phyloP scores from a whole-genome alignment of 192 early-diverging fungal genomes.

The Entomortierella parvispora region DNA sequence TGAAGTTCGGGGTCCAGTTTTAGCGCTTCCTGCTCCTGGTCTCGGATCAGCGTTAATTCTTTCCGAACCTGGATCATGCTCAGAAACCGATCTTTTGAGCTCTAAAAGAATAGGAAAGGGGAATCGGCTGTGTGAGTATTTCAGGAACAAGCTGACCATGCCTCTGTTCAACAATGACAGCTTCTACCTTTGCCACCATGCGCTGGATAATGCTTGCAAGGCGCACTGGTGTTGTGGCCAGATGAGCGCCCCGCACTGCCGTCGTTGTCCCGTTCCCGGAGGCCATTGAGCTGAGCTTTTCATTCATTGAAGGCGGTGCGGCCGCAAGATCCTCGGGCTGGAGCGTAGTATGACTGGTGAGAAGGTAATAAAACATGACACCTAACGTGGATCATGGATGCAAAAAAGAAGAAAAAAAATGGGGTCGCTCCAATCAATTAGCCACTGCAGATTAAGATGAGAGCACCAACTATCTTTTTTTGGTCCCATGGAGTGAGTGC shows the following conservation, averaged over 20 bases:
- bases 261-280: constrained; percentile 3
- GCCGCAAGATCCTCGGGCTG: constrained; percentile 11
- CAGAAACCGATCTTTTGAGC: constrained; percentile 36
- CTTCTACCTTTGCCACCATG: constrained; percentile 48
- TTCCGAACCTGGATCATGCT: constrained; percentile 43
- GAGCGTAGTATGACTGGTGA: constrained; percentile 25
- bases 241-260: background rate
- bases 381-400: constrained; percentile 4
- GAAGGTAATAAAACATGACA: constrained; percentile 41
- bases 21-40: constrained; percentile 39
- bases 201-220: constrained; percentile 38
- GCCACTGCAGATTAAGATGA: background rate
- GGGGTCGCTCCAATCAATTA: background rate
- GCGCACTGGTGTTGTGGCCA: constrained; percentile 10
- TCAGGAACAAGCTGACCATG: no score
- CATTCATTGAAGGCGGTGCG: constrained; percentile 13
- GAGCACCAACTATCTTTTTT: no score
- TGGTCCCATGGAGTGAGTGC: no score
- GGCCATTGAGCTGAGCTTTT: constrained; percentile 7
- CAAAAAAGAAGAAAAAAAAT: background rate
- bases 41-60: constrained; percentile 27
- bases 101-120: constrained; percentile 9
- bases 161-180: no score
- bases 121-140: no score
- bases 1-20: constrained; percentile 28